Evolutionary conservation across 140 eudicot genomes (phyloP), one percentile per base, ranked within the genome.

Genomic region (Bidens hawaiensis): DNA sequence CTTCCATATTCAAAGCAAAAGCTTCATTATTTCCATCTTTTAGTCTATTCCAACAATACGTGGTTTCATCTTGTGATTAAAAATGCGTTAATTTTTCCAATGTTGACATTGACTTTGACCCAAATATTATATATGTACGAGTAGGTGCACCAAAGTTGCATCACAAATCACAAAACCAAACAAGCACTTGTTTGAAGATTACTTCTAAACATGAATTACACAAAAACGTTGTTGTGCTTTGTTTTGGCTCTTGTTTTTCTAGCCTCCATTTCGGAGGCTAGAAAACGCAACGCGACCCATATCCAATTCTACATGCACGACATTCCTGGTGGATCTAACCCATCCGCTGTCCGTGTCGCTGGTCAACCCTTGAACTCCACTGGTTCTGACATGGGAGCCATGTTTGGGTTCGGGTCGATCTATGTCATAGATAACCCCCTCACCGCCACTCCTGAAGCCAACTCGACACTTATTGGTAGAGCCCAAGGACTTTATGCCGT

Each of bases 401-500:
- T 30, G 71, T 72, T 62, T n/a, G 76, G 55, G 49, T 71, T 71
- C 17, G 77, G 77, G 30, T 62, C 71, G 17, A 53, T 72, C 18
- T 72, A 72, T 72, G 64, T 72, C 40, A 72, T 72, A 47, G 71
- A 72, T 58, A 72, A 72, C 38, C 12, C 76, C 36, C 60, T 72
- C 12, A 72, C 77, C 10, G 23, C 65, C 30, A 72, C 71, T 7
- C 77, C 65, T 11, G 77, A 72, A 8, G 18, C 30, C 5, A 63
- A 72, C 60, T 72, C 77, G 19, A 52, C 77, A 28, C 71, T 72
- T 72, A 62, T 72, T 53, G 91, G 95, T 18, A 62, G 86, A 34
- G 95, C 95, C 24, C 82, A 83, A 23, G 95, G 95, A 34, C 28
- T 83, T 22, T 87, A 78, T 8, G 82, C 80, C 0, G 11, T 70